phyloP scores from a whole-genome alignment of 371 early-diverging fungal species.

The Actinomortierella wolfii region DNA sequence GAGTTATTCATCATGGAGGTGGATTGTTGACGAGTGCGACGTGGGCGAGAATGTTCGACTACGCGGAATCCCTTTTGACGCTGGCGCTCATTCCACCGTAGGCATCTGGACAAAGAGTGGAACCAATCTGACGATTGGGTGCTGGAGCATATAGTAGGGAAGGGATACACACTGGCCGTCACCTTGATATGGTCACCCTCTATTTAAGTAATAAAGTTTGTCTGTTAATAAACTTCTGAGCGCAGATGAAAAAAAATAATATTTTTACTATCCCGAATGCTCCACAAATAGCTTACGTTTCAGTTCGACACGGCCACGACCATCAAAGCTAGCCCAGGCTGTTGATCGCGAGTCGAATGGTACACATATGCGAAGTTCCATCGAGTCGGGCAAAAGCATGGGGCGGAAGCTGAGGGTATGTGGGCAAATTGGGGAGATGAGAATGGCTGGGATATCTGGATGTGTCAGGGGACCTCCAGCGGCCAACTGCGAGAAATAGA shows the following conservation, averaged over 20 bases:
- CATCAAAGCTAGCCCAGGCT: slow-evolving; percentile 88
- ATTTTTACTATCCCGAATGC: not conserved
- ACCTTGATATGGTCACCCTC: slow-evolving; percentile 90
- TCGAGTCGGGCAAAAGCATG: slow-evolving; percentile 88
- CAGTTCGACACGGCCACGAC: slow-evolving; percentile 83
- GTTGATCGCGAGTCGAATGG: slow-evolving; percentile 72
- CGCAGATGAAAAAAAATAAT: not conserved
- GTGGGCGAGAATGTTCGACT: slow-evolving; percentile 47
- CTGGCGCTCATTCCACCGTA: slow-evolving; percentile 84
- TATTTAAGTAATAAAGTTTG: slow-evolving; percentile 20
- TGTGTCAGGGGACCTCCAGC: slow-evolving; percentile 95
- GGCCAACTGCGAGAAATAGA: too few species aligned
- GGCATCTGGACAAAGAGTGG: slow-evolving; percentile 71
- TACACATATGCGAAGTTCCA: slow-evolving; percentile 76
- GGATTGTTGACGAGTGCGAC: slow-evolving; percentile 19
- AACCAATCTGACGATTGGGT: slow-evolving; percentile 86
- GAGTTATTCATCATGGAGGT: slow-evolving; percentile 7
- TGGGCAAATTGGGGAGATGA: slow-evolving; percentile 95
- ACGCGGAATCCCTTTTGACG: slow-evolving; percentile 74
- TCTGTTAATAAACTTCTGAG: not conserved
- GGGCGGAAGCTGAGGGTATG: slow-evolving; percentile 94
- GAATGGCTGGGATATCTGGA: slow-evolving; percentile 88
- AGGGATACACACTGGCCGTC: slow-evolving; percentile 80
- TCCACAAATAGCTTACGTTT: slow-evolving; percentile 51
- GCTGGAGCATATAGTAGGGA: slow-evolving; percentile 86